Conservation (phyloP, 2,329 filamentous ascomycete genomes). For the Colletotrichum simmondsii region DNA sequence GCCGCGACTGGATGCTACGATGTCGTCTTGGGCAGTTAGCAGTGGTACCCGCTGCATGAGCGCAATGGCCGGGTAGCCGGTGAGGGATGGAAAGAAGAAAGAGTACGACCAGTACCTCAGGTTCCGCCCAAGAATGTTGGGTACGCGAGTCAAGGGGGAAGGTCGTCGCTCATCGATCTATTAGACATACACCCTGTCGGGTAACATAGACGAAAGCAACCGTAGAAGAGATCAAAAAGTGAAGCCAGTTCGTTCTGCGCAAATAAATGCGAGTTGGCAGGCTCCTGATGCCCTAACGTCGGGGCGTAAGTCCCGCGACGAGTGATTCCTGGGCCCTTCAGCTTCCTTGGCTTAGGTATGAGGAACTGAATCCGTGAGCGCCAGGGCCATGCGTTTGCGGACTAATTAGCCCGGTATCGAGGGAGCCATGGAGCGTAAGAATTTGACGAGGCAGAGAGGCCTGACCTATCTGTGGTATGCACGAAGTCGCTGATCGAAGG, state of each 20-base stretch:
- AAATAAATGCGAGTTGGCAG: not conserved
- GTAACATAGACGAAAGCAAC: not conserved
- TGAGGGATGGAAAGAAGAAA: constrained; percentile 8
- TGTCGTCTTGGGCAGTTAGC: not conserved
- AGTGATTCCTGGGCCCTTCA: not conserved
- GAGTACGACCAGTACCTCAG: not conserved
- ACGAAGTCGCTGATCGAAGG: not conserved
- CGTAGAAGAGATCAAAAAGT: not conserved
- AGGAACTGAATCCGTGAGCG: not conserved
- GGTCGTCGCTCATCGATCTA: not conserved
- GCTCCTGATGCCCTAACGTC: not conserved
- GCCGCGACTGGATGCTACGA: not conserved
- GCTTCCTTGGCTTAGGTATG: not conserved
- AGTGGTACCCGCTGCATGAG: not conserved
- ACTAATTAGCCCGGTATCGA: not conserved
- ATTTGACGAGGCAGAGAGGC: not conserved
- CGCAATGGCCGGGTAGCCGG: not conserved
- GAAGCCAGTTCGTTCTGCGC: not conserved
- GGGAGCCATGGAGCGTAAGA: not conserved
- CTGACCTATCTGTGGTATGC: not conserved
- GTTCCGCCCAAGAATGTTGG: not conserved
- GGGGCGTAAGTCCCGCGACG: not conserved
- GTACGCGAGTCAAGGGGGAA: constrained; percentile 27
- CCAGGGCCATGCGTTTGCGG: not conserved
- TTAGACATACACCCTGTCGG: constrained; percentile 12